Evolutionary conservation across 805 yeast genomes (phyloP).

Genomic region (Metschnikowia chrysomelidarum): DNA sequence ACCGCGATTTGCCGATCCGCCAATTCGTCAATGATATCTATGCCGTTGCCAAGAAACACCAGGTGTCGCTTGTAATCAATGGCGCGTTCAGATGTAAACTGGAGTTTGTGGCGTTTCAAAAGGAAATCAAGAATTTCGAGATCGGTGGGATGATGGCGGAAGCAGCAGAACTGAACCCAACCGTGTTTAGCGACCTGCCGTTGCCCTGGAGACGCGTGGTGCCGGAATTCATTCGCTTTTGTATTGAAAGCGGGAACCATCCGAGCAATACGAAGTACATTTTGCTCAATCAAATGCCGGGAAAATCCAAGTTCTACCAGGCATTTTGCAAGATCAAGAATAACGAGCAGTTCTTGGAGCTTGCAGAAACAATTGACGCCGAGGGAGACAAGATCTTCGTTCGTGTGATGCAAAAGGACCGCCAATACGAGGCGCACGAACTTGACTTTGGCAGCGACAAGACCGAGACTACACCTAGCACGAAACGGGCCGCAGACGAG

Average conservation of each 20-base stretch:
- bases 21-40: constrained; percentile 63
- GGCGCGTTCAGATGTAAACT: constrained; percentile 63
- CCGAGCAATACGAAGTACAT: constrained; percentile 74
- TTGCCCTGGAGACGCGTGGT: constrained; percentile 55
- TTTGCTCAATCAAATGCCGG: constrained; percentile 74
- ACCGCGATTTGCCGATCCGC: constrained; percentile 77
- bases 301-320: constrained; percentile 61
- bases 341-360: constrained; percentile 45
- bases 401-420: constrained; percentile 33
- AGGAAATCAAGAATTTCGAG: constrained; percentile 48
- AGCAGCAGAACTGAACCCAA: constrained; percentile 82
- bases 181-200: constrained; percentile 55
- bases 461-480: constrained; percentile 2
- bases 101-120: constrained; percentile 54
- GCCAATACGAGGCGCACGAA: constrained; percentile 19
- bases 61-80: constrained; percentile 75
- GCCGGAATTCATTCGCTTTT: constrained; percentile 54
- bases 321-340: constrained; percentile 55
- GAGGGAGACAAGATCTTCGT: constrained; percentile 37
- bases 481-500: constrained; percentile 1
- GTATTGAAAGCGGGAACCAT: constrained; percentile 57
- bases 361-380: constrained; percentile 32
- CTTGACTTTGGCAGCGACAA: constrained; percentile 7
- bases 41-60: constrained; percentile 54
- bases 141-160: constrained; percentile 95